Conservation (phyloP, 345 rosid genomes). For the Gossypium thurberi region DNA sequence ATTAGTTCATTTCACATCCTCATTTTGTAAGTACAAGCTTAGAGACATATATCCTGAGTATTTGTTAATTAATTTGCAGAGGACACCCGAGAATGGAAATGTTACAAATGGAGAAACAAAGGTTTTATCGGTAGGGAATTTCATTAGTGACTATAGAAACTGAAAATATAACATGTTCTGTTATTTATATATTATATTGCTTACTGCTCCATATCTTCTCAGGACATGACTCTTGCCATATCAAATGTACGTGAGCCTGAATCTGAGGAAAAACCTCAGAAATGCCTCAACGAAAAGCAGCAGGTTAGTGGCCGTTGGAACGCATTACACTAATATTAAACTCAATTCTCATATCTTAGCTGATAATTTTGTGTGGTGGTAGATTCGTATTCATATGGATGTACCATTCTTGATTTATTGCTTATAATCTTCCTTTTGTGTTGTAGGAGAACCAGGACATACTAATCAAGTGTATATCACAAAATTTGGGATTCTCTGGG, state of each 20-base stretch:
- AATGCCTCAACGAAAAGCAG: constrained; percentile 92
- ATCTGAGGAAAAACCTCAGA: constrained; percentile 97
- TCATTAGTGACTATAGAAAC: not conserved
- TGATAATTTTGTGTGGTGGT: not conserved
- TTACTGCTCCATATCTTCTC: constrained; percentile 19
- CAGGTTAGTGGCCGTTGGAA: constrained; percentile 46
- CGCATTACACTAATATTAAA: constrained; percentile 1
- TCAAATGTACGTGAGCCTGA: constrained; percentile 74
- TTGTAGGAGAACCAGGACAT: constrained; percentile 90
- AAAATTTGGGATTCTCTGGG: constrained; percentile 87
- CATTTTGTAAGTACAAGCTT: constrained; percentile 13
- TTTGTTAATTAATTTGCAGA: constrained; percentile 46
- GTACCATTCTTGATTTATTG: constrained; percentile 7
- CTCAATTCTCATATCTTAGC: not conserved
- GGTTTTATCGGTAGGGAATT: constrained; percentile 43
- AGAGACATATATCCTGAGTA: constrained; percentile 13
- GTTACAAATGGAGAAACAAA: constrained; percentile 63
- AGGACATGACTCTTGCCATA: constrained; percentile 60
- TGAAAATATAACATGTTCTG: constrained; percentile 11
- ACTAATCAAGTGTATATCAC: constrained; percentile 78
- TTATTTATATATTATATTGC: constrained; percentile 6
- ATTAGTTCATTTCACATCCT: not conserved
- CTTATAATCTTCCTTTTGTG: constrained; percentile 13
- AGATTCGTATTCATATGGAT: not conserved
- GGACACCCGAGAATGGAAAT: constrained; percentile 82